Percentiles rank a stretch among this genome's conserved stretches.
Conservation (phyloP, 768 basidiomycete genomes). For the Myochromella boudieri region DNA sequence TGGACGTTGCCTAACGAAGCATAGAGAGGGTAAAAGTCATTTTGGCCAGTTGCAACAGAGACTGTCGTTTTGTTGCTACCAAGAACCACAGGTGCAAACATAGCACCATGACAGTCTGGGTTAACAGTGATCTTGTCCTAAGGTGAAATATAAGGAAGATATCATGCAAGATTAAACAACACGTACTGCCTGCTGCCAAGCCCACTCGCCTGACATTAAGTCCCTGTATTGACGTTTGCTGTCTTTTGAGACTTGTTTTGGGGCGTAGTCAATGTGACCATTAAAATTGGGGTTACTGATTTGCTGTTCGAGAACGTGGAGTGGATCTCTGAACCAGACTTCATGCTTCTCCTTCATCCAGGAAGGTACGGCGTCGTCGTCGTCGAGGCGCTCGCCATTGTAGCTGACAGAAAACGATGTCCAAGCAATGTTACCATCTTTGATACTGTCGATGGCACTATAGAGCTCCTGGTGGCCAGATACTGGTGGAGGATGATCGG, state of each 20-base stretch:
- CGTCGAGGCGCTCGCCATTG: slow-evolving; percentile 18
- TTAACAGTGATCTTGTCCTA: slow-evolving; percentile 11
- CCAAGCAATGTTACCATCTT: slow-evolving; percentile 28
- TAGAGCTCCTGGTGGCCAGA: slow-evolving; percentile 19
- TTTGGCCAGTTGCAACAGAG: slow-evolving; percentile 23
- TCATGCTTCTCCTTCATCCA: too few relatives aligned
- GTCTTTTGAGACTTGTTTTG: slow-evolving; percentile 16
- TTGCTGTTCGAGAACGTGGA: background rate
- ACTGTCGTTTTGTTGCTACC: slow-evolving; percentile 31
- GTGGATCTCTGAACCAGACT: slow-evolving; percentile 7
- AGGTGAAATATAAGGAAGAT: background rate
- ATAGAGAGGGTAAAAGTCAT: too few relatives aligned
- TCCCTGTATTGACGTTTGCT: slow-evolving; percentile 17
- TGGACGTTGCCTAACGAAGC: slow-evolving; percentile 7
- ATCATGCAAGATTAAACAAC: background rate
- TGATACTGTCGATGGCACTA: slow-evolving; percentile 24
- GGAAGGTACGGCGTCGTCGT: slow-evolving; percentile 6
- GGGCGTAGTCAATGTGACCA: slow-evolving; percentile 19
- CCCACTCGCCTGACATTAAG: slow-evolving; percentile 25
- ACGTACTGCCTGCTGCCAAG: slow-evolving; percentile 22
- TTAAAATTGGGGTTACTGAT: slow-evolving; percentile 8
- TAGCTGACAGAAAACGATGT: slow-evolving; percentile 24
- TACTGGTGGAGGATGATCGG: slow-evolving; percentile 16
- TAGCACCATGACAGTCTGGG: slow-evolving; percentile 14
- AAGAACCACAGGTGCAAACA: slow-evolving; percentile 23